Evolutionary conservation across 768 basidiomycete species (phyloP).

Genomic region (Rhodosporidiobolus odoratus): DNA sequence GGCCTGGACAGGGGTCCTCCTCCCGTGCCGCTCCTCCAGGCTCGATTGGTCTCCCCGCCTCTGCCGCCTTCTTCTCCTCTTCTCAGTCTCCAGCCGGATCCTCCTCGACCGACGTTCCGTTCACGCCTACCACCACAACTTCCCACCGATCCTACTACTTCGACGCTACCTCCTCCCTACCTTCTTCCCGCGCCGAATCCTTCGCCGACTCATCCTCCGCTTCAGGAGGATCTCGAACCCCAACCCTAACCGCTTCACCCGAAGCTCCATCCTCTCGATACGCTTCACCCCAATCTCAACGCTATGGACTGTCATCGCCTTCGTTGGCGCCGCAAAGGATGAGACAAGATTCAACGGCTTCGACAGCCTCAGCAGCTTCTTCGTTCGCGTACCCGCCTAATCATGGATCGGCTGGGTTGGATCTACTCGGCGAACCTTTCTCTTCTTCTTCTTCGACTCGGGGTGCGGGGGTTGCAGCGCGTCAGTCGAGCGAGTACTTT

Average conservation of each 20-base stretch:
- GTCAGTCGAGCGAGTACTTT: background rate
- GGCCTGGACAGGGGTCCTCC: background rate
- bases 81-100: no score
- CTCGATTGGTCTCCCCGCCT: background rate
- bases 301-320: background rate
- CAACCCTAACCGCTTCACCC: conserved; percentile 15
- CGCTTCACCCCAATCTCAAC: background rate
- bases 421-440: background rate
- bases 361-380: background rate
- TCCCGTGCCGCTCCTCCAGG: background rate
- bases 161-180: conserved; percentile 3
- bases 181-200: conserved; percentile 3
- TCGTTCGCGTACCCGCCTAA: conserved; percentile 23
- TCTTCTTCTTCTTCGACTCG: no score
- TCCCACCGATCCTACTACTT: conserved; percentile 10
- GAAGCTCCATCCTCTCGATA: background rate
- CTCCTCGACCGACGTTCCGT: background rate
- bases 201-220: conserved; percentile 2
- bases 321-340: background rate
- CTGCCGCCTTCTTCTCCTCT: background rate
- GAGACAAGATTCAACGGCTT: background rate
- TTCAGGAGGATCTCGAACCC: background rate
- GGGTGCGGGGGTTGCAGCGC: background rate
- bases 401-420: conserved; percentile 11
- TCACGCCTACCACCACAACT: background rate